These are phyloP conservation scores for Apiospora sp. DNA, from an alignment of 2,329 filamentous ascomycete genomes.

Conservation along the genomic window DNA sequence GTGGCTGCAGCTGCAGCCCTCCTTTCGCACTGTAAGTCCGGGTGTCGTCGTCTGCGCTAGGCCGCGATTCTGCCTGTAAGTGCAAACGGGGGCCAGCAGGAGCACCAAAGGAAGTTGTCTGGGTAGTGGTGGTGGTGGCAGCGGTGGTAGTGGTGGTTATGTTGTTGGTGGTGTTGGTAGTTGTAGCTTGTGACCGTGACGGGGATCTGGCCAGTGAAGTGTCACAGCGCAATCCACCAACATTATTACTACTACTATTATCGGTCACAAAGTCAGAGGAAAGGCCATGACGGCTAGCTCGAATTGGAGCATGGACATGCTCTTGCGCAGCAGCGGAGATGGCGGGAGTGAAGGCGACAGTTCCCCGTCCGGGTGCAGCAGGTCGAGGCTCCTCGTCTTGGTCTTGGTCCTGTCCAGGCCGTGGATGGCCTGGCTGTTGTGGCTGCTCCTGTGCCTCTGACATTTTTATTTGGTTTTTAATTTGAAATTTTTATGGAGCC, in stretches of 20 bases:
- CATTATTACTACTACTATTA: slow-evolving; percentile 21
- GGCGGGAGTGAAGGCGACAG: slow-evolving; percentile 20
- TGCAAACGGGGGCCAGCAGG: slow-evolving; percentile 19
- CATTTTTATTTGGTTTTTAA: slow-evolving; percentile 22
- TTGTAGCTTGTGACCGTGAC: slow-evolving; percentile 21
- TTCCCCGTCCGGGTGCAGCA: slow-evolving; percentile 21
- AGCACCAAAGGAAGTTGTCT: slow-evolving; percentile 15
- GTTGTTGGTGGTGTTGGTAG: slow-evolving; percentile 21
- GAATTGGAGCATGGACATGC: slow-evolving; percentile 14
- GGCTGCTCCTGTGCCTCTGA: slow-evolving; percentile 21
- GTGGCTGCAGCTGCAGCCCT: slow-evolving; percentile 23
- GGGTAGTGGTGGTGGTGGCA: not conserved
- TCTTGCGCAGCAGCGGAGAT: slow-evolving; percentile 20
- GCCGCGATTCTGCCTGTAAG: not conserved
- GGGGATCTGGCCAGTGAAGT: slow-evolving; percentile 20
- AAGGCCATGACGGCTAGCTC: slow-evolving; percentile 19
- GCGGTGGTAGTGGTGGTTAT: not conserved
- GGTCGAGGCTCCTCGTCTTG: slow-evolving; percentile 18
- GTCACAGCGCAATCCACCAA: slow-evolving; percentile 20
- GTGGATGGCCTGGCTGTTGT: slow-evolving; percentile 19
- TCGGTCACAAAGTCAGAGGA: slow-evolving; percentile 15
- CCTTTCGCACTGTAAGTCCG: slow-evolving; percentile 15
- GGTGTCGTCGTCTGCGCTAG: slow-evolving; percentile 13
- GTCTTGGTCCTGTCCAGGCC: not conserved
- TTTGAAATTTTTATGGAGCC: slow-evolving; percentile 20